Evolutionary conservation across 2,329 filamentous ascomycete species (phyloP).

Genomic region (Aspergillus hortae): DNA sequence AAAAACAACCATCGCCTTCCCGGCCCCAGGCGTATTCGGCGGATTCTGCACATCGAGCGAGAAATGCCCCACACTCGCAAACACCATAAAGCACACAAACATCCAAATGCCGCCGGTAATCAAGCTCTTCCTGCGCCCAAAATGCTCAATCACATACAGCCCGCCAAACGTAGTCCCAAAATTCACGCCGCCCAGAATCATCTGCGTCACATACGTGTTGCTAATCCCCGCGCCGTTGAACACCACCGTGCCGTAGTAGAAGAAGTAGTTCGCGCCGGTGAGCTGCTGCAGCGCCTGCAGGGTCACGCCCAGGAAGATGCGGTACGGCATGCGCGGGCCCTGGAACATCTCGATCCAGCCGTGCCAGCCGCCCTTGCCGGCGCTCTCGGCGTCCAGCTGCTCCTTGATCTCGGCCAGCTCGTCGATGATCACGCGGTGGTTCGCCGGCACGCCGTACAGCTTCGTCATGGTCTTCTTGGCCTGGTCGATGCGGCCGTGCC

Average conservation of each 20-base stretch:
- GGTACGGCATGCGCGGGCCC: slow-evolving; percentile 17
- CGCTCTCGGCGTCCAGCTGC: slow-evolving; percentile 51
- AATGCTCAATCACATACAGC: slow-evolving; percentile 65
- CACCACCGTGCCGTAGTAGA: neutral
- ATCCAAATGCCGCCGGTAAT: slow-evolving; percentile 67
- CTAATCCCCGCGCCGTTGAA: slow-evolving; percentile 56
- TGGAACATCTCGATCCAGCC: slow-evolving; percentile 33
- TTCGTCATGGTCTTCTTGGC: slow-evolving; percentile 51
- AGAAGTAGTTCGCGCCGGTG: neutral
- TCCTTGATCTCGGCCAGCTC: slow-evolving; percentile 54
- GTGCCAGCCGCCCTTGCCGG: slow-evolving; percentile 20
- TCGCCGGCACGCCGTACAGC: slow-evolving; percentile 51
- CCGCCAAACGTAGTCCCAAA: slow-evolving; percentile 63
- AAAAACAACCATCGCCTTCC: slow-evolving; percentile 65
- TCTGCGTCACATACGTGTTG: slow-evolving; percentile 60
- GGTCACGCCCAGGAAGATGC: neutral
- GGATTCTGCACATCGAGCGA: slow-evolving; percentile 34
- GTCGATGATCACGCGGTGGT: slow-evolving; percentile 50
- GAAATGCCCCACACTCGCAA: slow-evolving; percentile 53
- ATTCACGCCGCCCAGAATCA: slow-evolving; percentile 64
- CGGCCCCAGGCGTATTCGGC: slow-evolving; percentile 44
- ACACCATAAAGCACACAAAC: slow-evolving; percentile 61
- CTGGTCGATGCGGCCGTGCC: slow-evolving; percentile 49
- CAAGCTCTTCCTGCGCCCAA: slow-evolving; percentile 64
- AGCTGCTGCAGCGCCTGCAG: neutral